Evolutionary conservation across 2,329 filamentous ascomycete species (phyloP).

Genomic region (Fusarium azukiicola): DNA sequence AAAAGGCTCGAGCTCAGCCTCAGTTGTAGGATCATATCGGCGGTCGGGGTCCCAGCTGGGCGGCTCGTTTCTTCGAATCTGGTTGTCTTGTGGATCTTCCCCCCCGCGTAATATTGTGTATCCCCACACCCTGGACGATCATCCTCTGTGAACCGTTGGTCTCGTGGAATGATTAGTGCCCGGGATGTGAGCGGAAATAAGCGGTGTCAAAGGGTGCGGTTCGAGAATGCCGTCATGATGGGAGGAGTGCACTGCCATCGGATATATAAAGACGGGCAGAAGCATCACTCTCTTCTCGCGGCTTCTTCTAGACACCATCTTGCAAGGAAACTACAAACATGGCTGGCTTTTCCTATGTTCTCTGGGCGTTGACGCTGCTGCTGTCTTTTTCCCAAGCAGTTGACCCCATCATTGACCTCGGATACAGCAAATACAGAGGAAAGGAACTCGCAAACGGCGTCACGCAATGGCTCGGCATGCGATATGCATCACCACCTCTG

Average conservation of each 20-base stretch:
- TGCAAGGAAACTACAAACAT: constrained; percentile 2
- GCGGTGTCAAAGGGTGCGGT: background rate
- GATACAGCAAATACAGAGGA: constrained; percentile 84
- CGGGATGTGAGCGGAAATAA: background rate
- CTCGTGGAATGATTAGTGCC: background rate
- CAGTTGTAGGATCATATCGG: background rate
- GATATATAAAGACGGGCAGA: background rate
- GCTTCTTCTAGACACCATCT: background rate
- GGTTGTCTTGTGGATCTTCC: constrained; percentile 21
- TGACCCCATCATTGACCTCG: constrained; percentile 74
- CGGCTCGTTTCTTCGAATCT: background rate
- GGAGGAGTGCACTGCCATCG: background rate
- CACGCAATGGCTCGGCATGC: constrained; percentile 87
- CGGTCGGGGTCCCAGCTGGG: background rate
- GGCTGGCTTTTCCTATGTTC: constrained; percentile 10
- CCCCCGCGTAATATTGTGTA: background rate
- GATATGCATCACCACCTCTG: constrained; percentile 86
- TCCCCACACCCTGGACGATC: constrained; percentile 13
- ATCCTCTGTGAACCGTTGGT: background rate
- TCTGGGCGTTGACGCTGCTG: constrained; percentile 30
- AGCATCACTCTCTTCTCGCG: background rate
- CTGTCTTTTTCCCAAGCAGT: constrained; percentile 36
- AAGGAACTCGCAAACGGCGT: constrained; percentile 75
- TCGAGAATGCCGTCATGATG: background rate
- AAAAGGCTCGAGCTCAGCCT: background rate